Percentiles rank a stretch among this genome's conserved stretches.
Conservation (phyloP, 75 land plant genomes). For the Cryptomeria japonica region DNA sequence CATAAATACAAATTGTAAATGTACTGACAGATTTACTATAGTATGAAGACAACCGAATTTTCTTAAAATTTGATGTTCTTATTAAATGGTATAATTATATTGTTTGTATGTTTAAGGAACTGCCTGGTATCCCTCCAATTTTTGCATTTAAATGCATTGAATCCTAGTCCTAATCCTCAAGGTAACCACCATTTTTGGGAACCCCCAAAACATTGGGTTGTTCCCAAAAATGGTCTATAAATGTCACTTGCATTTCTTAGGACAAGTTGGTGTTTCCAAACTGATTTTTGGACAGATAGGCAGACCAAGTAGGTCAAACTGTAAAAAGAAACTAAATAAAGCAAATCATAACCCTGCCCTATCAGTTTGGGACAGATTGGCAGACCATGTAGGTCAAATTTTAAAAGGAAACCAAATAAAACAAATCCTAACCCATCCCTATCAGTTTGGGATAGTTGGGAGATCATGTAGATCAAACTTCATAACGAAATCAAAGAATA, state of each 20-base stretch:
- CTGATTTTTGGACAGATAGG: background rate
- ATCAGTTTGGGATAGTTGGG: background rate
- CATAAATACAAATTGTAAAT: background rate
- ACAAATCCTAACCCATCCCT: too few species aligned
- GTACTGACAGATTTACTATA: background rate
- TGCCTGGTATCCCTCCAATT: background rate
- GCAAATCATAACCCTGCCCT: too few species aligned
- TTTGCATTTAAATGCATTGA: background rate
- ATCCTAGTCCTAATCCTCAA: background rate
- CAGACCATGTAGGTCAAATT: background rate
- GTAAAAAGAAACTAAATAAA: too few species aligned
- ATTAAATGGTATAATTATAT: too few species aligned
- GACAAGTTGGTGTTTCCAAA: background rate
- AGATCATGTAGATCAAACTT: background rate
- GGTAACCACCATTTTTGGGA: background rate
- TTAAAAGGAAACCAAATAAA: too few species aligned
- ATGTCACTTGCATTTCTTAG: background rate
- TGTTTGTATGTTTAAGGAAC: too few species aligned
- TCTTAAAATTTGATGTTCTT: background rate
- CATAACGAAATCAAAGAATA: too few species aligned
- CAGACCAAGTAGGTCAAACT: background rate
- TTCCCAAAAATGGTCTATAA: background rate
- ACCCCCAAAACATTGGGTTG: too few species aligned
- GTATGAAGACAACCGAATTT: background rate
- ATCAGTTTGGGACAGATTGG: background rate